Conservation (phyloP, 164 flowering plant species). For the Aristolochia californica region DNA sequence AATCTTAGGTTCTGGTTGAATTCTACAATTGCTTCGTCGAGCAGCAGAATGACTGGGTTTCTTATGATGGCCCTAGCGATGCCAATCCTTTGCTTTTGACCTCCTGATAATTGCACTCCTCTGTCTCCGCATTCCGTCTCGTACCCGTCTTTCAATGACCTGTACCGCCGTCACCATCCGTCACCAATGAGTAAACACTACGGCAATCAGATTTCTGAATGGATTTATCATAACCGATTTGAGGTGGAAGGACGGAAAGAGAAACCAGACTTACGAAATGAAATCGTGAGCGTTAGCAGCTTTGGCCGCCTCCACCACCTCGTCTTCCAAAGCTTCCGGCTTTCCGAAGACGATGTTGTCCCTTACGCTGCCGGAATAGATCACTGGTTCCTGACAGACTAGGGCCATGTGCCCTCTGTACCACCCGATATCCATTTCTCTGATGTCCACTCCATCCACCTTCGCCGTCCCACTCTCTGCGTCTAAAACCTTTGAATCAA, state of each 20-base stretch:
- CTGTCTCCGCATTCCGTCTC: conserved; percentile 84
- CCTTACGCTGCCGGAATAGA: conserved; percentile 68
- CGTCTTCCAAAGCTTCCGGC: conserved; percentile 64
- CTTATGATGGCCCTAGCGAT: conserved; percentile 83
- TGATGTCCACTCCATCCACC: conserved; percentile 69
- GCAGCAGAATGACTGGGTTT: conserved; percentile 53
- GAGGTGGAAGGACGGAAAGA: too few relatives aligned
- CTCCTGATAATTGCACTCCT: conserved; percentile 87
- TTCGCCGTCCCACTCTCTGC: conserved; percentile 48
- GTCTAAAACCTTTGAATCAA: conserved; percentile 78
- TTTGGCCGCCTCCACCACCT: conserved; percentile 74
- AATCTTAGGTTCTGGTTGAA: too few relatives aligned
- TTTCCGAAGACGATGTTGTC: conserved; percentile 72
- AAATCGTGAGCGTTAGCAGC: conserved; percentile 93
- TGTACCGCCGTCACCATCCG: too few relatives aligned
- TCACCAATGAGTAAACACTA: too few relatives aligned
- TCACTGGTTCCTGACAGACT: conserved; percentile 86
- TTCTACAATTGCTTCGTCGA: conserved; percentile 94
- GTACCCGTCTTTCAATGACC: conserved; percentile 69
- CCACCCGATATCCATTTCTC: conserved; percentile 60
- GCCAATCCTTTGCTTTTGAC: conserved; percentile 84
- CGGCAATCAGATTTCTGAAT: too few relatives aligned
- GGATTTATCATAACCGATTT: too few relatives aligned
- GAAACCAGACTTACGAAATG: conserved; percentile 90
- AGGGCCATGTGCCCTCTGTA: conserved; percentile 55